phyloP scores from a whole-genome alignment of 2,329 filamentous ascomycete species.

The Calonectria fujianensis region DNA sequence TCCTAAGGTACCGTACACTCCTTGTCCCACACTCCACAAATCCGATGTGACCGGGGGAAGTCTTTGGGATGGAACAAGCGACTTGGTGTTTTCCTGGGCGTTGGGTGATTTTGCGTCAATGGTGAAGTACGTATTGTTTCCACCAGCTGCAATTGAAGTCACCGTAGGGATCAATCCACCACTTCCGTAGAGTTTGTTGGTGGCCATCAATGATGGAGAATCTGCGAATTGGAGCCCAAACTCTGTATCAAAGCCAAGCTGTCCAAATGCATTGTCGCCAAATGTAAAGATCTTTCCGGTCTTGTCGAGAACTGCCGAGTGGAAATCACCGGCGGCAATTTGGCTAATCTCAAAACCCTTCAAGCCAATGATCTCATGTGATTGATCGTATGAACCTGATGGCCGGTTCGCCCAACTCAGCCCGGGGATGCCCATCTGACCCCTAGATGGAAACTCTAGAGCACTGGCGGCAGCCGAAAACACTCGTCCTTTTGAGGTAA shows the following conservation, averaged over 20 bases:
- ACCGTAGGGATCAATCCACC: slow-evolving; percentile 79
- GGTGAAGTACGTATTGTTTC: slow-evolving; percentile 90
- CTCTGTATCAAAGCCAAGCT: slow-evolving; percentile 87
- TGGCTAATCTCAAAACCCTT: slow-evolving; percentile 82
- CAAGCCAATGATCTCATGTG: slow-evolving; percentile 85
- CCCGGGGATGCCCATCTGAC: slow-evolving; percentile 91
- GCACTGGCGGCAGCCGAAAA: slow-evolving; percentile 91
- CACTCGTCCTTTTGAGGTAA: slow-evolving; percentile 89
- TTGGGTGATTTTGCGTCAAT: slow-evolving; percentile 81
- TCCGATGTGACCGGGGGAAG: slow-evolving; percentile 69
- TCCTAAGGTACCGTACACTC: slow-evolving; percentile 88
- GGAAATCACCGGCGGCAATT: slow-evolving; percentile 90
- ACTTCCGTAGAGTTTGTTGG: slow-evolving; percentile 82
- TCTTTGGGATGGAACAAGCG: slow-evolving; percentile 57
- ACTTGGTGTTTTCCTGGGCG: slow-evolving; percentile 41
- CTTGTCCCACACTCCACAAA: slow-evolving; percentile 90
- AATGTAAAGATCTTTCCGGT: slow-evolving; percentile 88
- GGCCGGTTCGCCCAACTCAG: slow-evolving; percentile 88
- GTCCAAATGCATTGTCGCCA: slow-evolving; percentile 93
- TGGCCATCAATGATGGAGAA: slow-evolving; percentile 81
- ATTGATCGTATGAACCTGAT: slow-evolving; percentile 84
- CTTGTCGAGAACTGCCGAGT: slow-evolving; percentile 86
- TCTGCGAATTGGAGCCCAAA: slow-evolving; percentile 78
- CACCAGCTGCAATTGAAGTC: slow-evolving; percentile 88
- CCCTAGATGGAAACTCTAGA: slow-evolving; percentile 85